Evolutionary conservation across 1,284 basidiomycete species (phyloP), one percentile per base, ranked within the genome.

Genomic region (Rhizopogon hawkerae): DNA sequence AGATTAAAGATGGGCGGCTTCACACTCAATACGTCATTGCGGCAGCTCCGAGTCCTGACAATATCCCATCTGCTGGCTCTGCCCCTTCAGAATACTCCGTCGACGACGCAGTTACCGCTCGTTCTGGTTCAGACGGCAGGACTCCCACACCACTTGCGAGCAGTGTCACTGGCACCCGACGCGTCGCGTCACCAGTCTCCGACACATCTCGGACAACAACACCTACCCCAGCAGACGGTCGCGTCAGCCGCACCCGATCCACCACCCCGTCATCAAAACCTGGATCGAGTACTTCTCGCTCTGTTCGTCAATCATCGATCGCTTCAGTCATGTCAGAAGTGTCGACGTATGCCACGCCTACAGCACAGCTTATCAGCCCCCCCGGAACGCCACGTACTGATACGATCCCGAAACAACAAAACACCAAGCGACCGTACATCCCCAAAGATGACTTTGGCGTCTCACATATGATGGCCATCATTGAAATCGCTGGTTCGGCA

Each of bases 391-490:
- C 31, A 58, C 61, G n/a, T 49, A 63, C n/a, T 55, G 61, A 63
- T 21, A 57, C 51, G 5, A 52, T 57, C 21, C 58, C 60, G 26
- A 66, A 63, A 46, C 49, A 56, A 33, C 49, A 49, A 5, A 57
- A 60, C 46, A 7, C 16, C 16, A 71, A 71, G 49, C 72, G 64
- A 45, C 70, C 77, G 7, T 65, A 81, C 24, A 66, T 88, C 38
- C 81, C 85, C 21, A 78, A 78, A 54, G 83, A 91, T 59, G 89
- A 93, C 63, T 93, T 92, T 66, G 92, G 91, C 1, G 69, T 92
- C 35, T 71, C 79, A 10, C 75, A 82, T 48, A 89, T 94, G 84
- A 76, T 92, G 73, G 82, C 87, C 8, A 74, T 93, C 43, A 90
- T 94, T 51, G 80, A 89, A 59, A 76, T 79, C 34, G 75, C 78